phyloP scores from a whole-genome alignment of 2,329 filamentous ascomycete species.

The Colletotrichum agaves region DNA sequence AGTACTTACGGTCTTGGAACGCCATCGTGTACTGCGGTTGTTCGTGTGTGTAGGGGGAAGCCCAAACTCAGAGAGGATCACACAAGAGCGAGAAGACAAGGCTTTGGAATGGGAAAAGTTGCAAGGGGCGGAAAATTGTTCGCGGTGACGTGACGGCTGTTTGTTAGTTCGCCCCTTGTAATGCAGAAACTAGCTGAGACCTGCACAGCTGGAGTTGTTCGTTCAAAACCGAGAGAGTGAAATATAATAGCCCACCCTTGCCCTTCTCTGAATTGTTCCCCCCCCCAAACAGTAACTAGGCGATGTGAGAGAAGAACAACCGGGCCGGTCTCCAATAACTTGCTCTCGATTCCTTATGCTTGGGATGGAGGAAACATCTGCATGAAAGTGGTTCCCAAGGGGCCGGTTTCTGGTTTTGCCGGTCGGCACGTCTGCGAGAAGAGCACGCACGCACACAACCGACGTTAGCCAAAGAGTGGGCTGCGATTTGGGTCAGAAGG shows the following conservation, averaged over 20 bases:
- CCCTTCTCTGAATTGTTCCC: not conserved
- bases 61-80: too few species aligned
- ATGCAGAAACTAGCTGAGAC: conserved; percentile 19
- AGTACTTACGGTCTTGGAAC: conserved; percentile 31
- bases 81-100: not conserved
- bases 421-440: not conserved
- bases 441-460: not conserved
- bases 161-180: not conserved
- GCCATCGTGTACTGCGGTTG: conserved; percentile 10
- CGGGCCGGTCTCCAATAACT: not conserved
- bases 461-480: not conserved
- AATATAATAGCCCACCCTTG: not conserved
- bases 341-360: not conserved
- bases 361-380: not conserved
- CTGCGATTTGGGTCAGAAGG: not conserved
- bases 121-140: not conserved
- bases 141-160: not conserved
- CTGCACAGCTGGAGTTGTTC: conserved; percentile 14
- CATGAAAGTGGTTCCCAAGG: not conserved
- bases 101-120: not conserved
- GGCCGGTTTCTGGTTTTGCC: not conserved
- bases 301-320: not conserved
- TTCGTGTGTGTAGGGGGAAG: too few species aligned
- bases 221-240: not conserved
- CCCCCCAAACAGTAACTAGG: too few species aligned